Evolutionary conservation across 1,284 basidiomycete genomes (phyloP), one percentile per base, ranked within the genome.

Genomic region (Spongispora temasekensis): DNA sequence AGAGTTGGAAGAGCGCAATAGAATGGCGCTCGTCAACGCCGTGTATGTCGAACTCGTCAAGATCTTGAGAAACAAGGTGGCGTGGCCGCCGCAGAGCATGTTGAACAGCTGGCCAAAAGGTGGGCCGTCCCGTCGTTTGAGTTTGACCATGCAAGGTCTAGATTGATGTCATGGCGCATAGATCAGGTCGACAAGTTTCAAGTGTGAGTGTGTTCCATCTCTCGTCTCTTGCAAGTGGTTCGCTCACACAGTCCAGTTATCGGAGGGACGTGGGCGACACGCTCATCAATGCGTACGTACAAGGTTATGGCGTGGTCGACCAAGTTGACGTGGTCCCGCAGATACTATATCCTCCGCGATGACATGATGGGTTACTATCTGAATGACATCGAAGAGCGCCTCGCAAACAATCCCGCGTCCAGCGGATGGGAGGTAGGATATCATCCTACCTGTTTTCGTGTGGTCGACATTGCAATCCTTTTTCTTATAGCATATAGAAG

Each of bases 211-310:
- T n/a, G n/a, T n/a, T n/a, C 35, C 37, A 30, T 57, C 19, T 19
- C 9, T 31, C 6, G 6, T 9, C 50, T 28, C 13, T 4, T 30
- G 27, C 17, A 67, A 44, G 60, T 59, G 5, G 21, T 69, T 65
- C 46, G 21, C 55, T 65, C 53, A 65, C 50, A n/a, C 31, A 46
- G 55, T 55, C 19, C 62, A 91, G 89, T 31, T 96, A 95, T 78
- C 85, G 94, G 67, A 79, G 93, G 64, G 94, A 96, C 67, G 89
- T 94, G 9, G 94, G 94, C 0, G 94, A 97, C 75, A 93, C 93
- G 2, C 82, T 97, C 30, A 91, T 96, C 61, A 94, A 95, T 68
- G 93, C 93, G 88, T 94, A 73, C 65, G 91, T 79, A 25, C 28
- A 13, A 21, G 17, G 23, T 25, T 58, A 57, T 17, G 31, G 7